Evolutionary conservation across 1,284 basidiomycete genomes (phyloP).

Genomic region (Hortiboletus rubellus): DNA sequence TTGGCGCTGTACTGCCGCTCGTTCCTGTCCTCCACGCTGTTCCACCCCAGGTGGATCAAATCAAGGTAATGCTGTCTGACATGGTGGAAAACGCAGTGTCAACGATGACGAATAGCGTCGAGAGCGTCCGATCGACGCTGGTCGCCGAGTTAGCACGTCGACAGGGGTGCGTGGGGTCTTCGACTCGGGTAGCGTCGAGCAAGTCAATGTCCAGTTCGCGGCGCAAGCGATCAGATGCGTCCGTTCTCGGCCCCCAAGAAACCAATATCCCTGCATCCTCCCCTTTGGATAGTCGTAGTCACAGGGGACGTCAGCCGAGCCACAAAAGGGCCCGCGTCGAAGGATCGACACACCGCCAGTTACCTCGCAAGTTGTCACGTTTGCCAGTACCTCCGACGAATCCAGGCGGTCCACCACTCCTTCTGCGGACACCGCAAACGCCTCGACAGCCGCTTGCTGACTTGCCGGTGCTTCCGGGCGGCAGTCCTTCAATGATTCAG

Average conservation of each 20-base stretch:
- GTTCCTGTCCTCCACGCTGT: constrained; percentile 58
- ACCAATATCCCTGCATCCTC: constrained; percentile 7
- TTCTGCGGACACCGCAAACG: constrained; percentile 14
- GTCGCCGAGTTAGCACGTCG: constrained; percentile 1
- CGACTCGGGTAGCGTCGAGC: constrained; percentile 2
- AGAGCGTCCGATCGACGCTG: constrained; percentile 16
- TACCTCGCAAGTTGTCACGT: constrained; percentile 14
- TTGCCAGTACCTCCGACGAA: constrained; percentile 1
- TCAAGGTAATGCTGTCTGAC: constrained; percentile 21
- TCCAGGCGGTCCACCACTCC: neutral
- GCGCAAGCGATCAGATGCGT: constrained; percentile 1
- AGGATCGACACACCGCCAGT: neutral
- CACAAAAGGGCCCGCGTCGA: constrained; percentile 19
- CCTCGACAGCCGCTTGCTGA: constrained; percentile 24
- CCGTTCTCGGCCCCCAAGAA: neutral
- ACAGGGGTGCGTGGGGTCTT: neutral
- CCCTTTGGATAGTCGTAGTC: constrained; percentile 11
- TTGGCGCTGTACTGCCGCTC: constrained; percentile 54
- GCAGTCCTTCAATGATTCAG: neutral
- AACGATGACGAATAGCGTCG: constrained; percentile 17
- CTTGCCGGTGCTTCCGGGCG: constrained; percentile 4
- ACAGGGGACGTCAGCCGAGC: neutral
- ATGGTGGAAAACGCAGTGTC: constrained; percentile 19
- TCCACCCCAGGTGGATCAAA: constrained; percentile 53
- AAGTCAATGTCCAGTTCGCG: neutral